Conservation (phyloP, 371 early-diverging fungal genomes). For the Mortierella sp. region DNA sequence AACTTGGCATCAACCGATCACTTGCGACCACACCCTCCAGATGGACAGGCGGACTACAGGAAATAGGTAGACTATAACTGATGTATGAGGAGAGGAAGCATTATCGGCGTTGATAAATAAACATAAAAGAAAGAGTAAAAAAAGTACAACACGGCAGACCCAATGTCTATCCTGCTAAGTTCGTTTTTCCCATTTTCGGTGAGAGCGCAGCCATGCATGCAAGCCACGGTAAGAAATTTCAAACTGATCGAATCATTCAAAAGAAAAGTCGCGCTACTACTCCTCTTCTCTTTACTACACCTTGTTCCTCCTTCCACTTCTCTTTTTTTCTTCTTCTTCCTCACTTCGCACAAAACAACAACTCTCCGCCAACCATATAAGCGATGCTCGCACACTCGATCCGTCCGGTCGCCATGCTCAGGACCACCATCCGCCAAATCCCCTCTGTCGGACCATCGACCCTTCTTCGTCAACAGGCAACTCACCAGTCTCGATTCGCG, state of each 20-base stretch:
- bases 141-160: not conserved
- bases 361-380: not conserved
- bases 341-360: not conserved
- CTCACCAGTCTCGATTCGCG: not conserved
- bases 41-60: not conserved
- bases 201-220: not conserved
- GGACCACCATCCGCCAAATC: conserved; percentile 2
- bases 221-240: not conserved
- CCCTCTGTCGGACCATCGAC: not conserved
- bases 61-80: not conserved
- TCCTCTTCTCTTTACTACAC: not conserved
- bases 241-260: not conserved
- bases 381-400: conserved; percentile 9
- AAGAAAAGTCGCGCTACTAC: not conserved
- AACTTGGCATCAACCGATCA: not conserved
- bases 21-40: not conserved
- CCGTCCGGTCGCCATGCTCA: conserved; percentile 13
- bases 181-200: not conserved
- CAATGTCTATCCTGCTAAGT: not conserved
- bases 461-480: not conserved
- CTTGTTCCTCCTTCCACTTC: not conserved
- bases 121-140: not conserved
- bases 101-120: not conserved
- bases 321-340: not conserved
- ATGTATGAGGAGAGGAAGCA: not conserved